phyloP scores from a whole-genome alignment of 1,284 basidiomycete species.

The Cryptococcus depauperatus region DNA sequence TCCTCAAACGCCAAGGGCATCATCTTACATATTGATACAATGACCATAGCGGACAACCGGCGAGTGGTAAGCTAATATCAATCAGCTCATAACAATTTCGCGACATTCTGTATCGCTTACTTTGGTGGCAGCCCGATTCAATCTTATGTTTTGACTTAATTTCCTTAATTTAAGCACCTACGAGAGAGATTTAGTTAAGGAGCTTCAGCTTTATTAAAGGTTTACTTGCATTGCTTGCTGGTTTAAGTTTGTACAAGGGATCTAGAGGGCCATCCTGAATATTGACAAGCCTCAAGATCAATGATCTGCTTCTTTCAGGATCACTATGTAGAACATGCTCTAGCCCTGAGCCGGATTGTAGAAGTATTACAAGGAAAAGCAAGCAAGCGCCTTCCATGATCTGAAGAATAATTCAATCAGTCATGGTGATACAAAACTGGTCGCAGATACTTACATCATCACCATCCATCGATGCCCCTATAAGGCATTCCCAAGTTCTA shows the following conservation, averaged over 20 bases:
- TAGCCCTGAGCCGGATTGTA: conserved; percentile 11
- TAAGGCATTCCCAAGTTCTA: conserved; percentile 21
- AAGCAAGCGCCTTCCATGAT: conserved; percentile 24
- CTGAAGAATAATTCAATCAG: conserved; percentile 3
- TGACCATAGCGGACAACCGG: too few relatives aligned
- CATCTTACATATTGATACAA: too few relatives aligned
- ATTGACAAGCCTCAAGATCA: conserved; percentile 8
- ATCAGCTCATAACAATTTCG: too few relatives aligned
- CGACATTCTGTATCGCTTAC: too few relatives aligned
- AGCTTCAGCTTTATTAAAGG: too few relatives aligned
- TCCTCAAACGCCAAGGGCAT: too few relatives aligned
- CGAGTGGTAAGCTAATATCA: too few relatives aligned
- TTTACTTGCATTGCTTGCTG: conserved; percentile 13
- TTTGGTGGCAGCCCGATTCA: too few relatives aligned
- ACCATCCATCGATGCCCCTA: conserved; percentile 10
- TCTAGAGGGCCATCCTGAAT: conserved; percentile 19
- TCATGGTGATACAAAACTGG: background rate
- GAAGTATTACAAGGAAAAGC: conserved; percentile 23
- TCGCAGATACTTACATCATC: conserved; percentile 19
- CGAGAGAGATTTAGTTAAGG: too few relatives aligned
- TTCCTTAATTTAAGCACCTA: too few relatives aligned
- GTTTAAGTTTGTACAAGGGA: conserved; percentile 10
- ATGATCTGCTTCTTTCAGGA: conserved; percentile 4
- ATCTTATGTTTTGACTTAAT: too few relatives aligned
- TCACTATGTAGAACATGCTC: conserved; percentile 14